Base-by-base conservation (phyloP, 176 grass and related monocot genomes). In the Cenchrus purpureus region DNA sequence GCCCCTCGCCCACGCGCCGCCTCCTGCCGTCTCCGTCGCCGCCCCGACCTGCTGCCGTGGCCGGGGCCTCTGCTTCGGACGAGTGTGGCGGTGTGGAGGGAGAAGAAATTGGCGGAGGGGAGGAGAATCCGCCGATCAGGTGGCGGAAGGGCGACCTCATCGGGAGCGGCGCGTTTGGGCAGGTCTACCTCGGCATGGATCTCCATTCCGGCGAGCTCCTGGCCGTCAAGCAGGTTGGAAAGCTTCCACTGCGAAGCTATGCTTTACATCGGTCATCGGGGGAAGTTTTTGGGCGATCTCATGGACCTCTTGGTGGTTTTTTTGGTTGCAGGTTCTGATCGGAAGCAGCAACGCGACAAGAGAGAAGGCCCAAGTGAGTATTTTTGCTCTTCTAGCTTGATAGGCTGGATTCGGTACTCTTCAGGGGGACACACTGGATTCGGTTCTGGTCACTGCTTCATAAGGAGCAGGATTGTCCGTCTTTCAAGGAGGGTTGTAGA, bases 191-290 rank as follows among this genome's bases (percentile, higher is more conserved):
- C 65, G 89, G 96, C 49, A 95, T 98, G 93, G 90, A 98, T 67
- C 91, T 98, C 60, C 93, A 98, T 84, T 94, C 96, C 10, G 91
- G 93, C 67, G 96, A 98, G 86, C 92, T 98, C 8, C 86, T 98
- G 71, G 89, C 96, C 32, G 91, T 98, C 34, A 98, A 98, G 76
- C 89, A 98, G 93, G 91, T 98, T 9, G 0, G 84, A 68, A 31
- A 20, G 45, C 46, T 82, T 85, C 31, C 55, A 7, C 42, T 7
- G 8, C 43, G 63, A 65, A 68, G 48, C 68, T 74, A 44, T 10
- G 10, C 1, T 73, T 73, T 44, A 28, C 3, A 25, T 25, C 25
- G 25, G 25, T 25, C 25, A 25, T 25, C 8, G 42, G 42, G 45
- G 48, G 48, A 20, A 3, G 12, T 50, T 31, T 6, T 43, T 5